Evolutionary conservation across 2,329 filamentous ascomycete species (phyloP), one percentile per base, ranked within the genome.

Genomic region (Parascedosporium putredinis): DNA sequence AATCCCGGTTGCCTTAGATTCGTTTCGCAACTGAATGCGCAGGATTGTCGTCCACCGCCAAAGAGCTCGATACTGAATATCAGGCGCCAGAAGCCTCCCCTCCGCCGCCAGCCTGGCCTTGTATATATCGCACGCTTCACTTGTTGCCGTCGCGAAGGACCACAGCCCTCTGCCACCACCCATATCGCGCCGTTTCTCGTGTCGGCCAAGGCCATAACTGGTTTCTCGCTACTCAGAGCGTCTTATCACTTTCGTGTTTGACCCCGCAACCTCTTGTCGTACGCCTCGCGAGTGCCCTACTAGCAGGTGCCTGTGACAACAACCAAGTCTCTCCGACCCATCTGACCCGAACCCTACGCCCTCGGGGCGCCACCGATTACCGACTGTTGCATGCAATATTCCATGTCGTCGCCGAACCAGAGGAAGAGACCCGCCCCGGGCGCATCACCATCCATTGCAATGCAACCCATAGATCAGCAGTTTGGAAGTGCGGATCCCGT

Each of bases 371-470:
- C 14, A 12, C 20, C 18, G 18, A 20, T 20, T 20, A 5, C 9
- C 38, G n/a, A 20, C 38, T 16, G 12, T 42, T 42, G 22, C 46
- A 38, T 48, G 25, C 25, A 45, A 14, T 36, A 45, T 54, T 53
- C 56, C 51, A 76, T 76, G 73, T 71, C 76, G 51, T 60, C 67
- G 27, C 66, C 69, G 43, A 78, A 77, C 55, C 64, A 75, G 18
- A 69, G 86, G 65, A 93, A 93, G 71, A 77, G 87, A 64, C 73
- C 84, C 57, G 86, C 86, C 44, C 83, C 86, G 51, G 86, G 84
- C 62, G 71, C 82, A 54, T 75, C 79, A 33, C 83, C 86, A n/a
- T 68, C 78, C 55, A 68, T 76, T 20, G 77, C 80, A 29, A 61
- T 71, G 46, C 70, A 72, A 53, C 70, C 74, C 20, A n/a, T 50